phyloP scores from a whole-genome alignment of 441 rosid species.

The Breynia disticha region DNA sequence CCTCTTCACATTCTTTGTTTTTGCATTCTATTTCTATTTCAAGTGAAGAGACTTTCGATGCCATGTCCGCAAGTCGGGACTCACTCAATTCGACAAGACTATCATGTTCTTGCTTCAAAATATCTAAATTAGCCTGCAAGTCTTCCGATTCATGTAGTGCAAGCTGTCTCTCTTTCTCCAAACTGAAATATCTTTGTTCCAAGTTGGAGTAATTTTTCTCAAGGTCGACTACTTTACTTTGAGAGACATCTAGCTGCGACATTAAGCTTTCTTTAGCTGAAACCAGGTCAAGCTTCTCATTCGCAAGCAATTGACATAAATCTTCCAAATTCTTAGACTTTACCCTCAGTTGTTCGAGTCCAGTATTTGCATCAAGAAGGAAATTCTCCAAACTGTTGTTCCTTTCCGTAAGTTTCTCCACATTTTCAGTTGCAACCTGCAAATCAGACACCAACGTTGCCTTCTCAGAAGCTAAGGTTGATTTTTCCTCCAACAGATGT shows the following conservation, averaged over 20 bases:
- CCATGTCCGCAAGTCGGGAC: conserved; percentile 40
- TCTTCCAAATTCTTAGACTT: conserved; percentile 52
- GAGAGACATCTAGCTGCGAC: conserved; percentile 44
- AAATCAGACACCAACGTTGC: conserved; percentile 44
- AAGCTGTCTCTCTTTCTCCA: conserved; percentile 57
- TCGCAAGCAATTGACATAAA: conserved; percentile 43
- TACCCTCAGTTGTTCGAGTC: conserved; percentile 50
- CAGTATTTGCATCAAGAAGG: conserved; percentile 58
- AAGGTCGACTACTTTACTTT: conserved; percentile 38
- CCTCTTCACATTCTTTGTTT: conserved; percentile 55
- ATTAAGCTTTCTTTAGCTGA: conserved; percentile 40
- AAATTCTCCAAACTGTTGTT: conserved; percentile 58
- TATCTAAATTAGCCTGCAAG: conserved; percentile 36
- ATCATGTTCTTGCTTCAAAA: conserved; percentile 45
- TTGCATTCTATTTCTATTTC: conserved; percentile 43
- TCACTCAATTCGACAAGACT: conserved; percentile 31
- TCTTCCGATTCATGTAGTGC: conserved; percentile 40
- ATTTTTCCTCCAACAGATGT: conserved; percentile 50
- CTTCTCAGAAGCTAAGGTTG: conserved; percentile 54
- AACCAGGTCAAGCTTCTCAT: conserved; percentile 48
- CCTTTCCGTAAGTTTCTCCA: conserved; percentile 55
- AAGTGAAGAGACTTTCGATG: conserved; percentile 41
- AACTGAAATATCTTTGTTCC: conserved; percentile 30
- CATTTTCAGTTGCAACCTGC: conserved; percentile 40
- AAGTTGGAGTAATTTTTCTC: conserved; percentile 42